These are phyloP conservation scores for Afroboletus lepidellus DNA, from an alignment of 1,284 basidiomycete genomes.

Conservation along the genomic window DNA sequence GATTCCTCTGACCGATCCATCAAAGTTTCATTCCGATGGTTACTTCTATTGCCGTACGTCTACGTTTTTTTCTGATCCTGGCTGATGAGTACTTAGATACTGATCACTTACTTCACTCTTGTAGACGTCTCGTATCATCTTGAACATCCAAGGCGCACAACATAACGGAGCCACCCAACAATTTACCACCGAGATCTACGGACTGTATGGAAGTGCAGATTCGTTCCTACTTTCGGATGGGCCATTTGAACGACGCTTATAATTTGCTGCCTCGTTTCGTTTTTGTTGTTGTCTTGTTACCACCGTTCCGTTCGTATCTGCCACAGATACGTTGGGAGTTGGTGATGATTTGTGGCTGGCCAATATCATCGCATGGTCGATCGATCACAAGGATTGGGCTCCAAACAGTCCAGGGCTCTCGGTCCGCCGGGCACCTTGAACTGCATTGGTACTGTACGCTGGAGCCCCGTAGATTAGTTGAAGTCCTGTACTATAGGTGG, in stretches of 20 bases:
- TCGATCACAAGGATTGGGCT: background rate
- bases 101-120: background rate
- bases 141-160: constrained; percentile 20
- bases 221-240: constrained; percentile 13
- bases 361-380: background rate
- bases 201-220: constrained; percentile 14
- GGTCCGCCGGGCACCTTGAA: background rate
- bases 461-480: background rate
- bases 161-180: background rate
- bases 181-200: constrained; percentile 21
- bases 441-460: background rate
- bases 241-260: background rate
- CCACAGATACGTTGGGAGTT: background rate
- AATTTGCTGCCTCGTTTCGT: background rate
- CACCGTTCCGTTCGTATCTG: background rate
- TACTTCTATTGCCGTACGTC: constrained; percentile 19
- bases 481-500: background rate
- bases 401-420: background rate
- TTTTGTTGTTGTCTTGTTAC: background rate
- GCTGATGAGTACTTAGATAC: background rate
- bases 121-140: constrained; percentile 23
- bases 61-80: background rate
- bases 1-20: background rate
- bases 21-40: constrained; percentile 23
- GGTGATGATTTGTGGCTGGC: background rate